phyloP scores from a whole-genome alignment of 192 early-diverging fungal genomes.

The Thoreauomyces humboldtii region DNA sequence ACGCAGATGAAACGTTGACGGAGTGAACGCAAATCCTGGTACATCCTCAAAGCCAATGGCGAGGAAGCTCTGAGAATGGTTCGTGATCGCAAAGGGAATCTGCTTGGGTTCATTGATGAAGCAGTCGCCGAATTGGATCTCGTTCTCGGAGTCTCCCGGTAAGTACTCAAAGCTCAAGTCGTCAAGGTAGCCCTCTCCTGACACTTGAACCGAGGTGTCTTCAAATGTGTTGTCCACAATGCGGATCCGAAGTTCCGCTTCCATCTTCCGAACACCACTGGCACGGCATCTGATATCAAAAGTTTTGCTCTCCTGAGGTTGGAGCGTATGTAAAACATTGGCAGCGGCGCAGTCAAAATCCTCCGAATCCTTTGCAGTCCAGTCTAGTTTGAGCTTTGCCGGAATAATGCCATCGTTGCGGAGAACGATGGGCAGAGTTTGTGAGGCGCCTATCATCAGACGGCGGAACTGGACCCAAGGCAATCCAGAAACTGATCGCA shows the following conservation, averaged over 20 bases:
- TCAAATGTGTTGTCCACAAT: constrained; percentile 60
- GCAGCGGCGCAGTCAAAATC: constrained; percentile 46
- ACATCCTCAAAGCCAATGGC: constrained; percentile 30
- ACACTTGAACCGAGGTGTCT: constrained; percentile 44
- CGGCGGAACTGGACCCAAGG: constrained; percentile 47
- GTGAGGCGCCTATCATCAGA: constrained; percentile 43
- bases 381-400: constrained; percentile 56
- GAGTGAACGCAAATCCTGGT: constrained; percentile 42
- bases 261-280: constrained; percentile 38
- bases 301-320: constrained; percentile 41
- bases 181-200: constrained; percentile 57
- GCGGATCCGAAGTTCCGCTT: constrained; percentile 47
- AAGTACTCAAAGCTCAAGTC: constrained; percentile 53
- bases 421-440: constrained; percentile 45
- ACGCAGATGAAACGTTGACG: constrained; percentile 37
- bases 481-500: constrained; percentile 38
- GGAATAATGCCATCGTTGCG: constrained; percentile 59
- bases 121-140: constrained; percentile 52
- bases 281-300: constrained; percentile 47
- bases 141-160: constrained; percentile 48
- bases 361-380: constrained; percentile 40
- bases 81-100: constrained; percentile 37
- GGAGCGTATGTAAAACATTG: constrained; percentile 33
- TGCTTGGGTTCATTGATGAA: constrained; percentile 39
- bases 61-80: constrained; percentile 46